Conservation (phyloP, 192 early-diverging fungal species). For the Funneliformis geosporum region DNA sequence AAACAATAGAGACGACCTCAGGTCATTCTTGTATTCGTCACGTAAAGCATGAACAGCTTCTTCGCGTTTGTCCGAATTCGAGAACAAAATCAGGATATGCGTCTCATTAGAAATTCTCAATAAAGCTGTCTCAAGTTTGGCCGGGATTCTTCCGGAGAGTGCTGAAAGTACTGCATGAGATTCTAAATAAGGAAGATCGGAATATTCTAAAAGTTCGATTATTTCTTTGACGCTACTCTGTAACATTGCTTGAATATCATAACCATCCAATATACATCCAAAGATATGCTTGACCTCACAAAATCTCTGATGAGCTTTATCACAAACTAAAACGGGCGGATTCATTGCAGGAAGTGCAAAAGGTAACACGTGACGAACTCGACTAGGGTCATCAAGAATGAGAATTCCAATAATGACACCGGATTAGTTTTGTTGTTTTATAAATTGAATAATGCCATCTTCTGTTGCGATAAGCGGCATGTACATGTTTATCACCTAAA, state of each 20-base stretch:
- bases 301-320: constrained; percentile 88
- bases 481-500: constrained; percentile 98
- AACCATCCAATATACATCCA: constrained; percentile 83
- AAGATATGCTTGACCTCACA: constrained; percentile 60
- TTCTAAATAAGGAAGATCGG: constrained; percentile 86
- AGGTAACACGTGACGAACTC: constrained; percentile 84
- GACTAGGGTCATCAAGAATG: constrained; percentile 88
- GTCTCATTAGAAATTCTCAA: no score
- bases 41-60: constrained; percentile 83
- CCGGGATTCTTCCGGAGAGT: constrained; percentile 84
- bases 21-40: constrained; percentile 80
- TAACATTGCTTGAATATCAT: constrained; percentile 76
- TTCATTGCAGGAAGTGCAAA: constrained; percentile 73
- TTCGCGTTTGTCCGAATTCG: constrained; percentile 66
- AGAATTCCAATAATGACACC: constrained; percentile 95
- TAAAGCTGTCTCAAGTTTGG: no score
- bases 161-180: constrained; percentile 77
- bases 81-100: constrained; percentile 61
- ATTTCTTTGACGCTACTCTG: constrained; percentile 72
- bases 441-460: constrained; percentile 88
- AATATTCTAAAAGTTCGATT: constrained; percentile 69
- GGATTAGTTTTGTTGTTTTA: constrained; percentile 83
- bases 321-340: constrained; percentile 79
- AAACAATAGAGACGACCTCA: constrained; percentile 70
- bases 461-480: constrained; percentile 95